phyloP scores from a whole-genome alignment of 345 rosid species.

The Clausena lansium region DNA sequence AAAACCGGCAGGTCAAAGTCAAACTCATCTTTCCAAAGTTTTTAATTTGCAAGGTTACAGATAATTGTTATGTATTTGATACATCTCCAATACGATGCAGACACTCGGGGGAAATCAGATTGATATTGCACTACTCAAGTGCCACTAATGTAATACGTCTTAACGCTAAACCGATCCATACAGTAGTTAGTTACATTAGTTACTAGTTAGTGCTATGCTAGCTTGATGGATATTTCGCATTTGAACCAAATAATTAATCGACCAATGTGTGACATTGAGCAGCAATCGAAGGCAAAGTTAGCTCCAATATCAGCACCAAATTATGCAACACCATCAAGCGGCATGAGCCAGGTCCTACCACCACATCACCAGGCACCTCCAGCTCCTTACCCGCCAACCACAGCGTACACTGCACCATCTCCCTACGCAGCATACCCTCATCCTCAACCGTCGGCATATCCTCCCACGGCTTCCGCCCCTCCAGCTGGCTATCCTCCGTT shows the following conservation, averaged over 20 bases:
- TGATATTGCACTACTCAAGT: slow-evolving; percentile 38
- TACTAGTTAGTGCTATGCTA: too few relatives aligned
- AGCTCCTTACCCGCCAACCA: slow-evolving; percentile 15
- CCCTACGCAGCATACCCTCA: slow-evolving; percentile 16
- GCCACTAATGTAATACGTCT: slow-evolving; percentile 14
- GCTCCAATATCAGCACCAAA: slow-evolving; percentile 9
- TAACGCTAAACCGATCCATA: background rate
- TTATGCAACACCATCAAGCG: slow-evolving; percentile 13
- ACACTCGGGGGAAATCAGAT: slow-evolving; percentile 45
- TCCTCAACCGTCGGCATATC: background rate
- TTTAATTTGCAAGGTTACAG: too few relatives aligned
- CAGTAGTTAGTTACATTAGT: too few relatives aligned
- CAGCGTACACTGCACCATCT: background rate
- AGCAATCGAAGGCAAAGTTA: slow-evolving; percentile 7
- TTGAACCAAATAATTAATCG: background rate
- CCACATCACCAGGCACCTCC: slow-evolving; percentile 16
- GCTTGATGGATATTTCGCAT: background rate
- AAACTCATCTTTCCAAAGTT: background rate
- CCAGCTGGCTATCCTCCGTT: slow-evolving; percentile 18
- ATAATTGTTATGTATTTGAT: background rate
- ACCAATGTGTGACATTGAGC: background rate
- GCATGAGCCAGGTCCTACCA: slow-evolving; percentile 16
- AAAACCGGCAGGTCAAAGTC: slow-evolving; percentile 35
- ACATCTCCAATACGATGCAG: slow-evolving; percentile 20
- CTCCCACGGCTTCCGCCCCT: slow-evolving; percentile 10